Evolutionary conservation across 83 land plant species (phyloP).

Genomic region (Larix sibirica): DNA sequence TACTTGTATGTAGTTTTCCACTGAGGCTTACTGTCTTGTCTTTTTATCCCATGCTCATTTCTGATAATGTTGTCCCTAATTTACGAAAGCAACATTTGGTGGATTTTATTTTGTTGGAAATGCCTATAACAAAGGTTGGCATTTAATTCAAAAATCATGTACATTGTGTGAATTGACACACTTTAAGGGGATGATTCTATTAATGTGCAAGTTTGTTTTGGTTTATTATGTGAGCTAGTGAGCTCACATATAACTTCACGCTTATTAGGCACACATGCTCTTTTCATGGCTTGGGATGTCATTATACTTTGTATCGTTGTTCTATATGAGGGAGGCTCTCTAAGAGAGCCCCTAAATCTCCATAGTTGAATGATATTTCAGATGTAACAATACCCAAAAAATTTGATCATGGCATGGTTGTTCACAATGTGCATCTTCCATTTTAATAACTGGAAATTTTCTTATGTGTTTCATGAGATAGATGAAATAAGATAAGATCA

Average conservation of each 20-base stretch:
- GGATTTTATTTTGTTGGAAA: constrained; percentile 1
- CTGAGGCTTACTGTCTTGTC: neutral
- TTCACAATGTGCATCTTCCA: neutral
- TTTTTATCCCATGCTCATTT: neutral
- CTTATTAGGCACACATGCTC: no score
- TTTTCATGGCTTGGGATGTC: no score
- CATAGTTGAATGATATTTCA: neutral
- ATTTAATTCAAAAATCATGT: neutral
- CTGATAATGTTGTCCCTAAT: neutral
- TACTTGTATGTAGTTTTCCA: neutral
- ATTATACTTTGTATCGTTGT: no score
- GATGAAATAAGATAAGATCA: no score
- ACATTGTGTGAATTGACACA: neutral
- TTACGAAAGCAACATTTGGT: neutral
- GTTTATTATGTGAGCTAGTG: no score
- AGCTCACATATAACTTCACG: no score
- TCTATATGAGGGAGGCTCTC: neutral
- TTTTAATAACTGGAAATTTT: neutral
- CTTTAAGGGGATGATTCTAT: neutral
- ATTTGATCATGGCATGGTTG: neutral
- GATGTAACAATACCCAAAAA: neutral
- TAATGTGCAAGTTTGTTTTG: neutral
- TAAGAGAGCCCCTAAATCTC: neutral
- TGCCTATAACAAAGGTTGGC: neutral
- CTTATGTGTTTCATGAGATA: neutral